Conservation (phyloP, 805 yeast genomes). For the Helenozyma rhizophorensis region DNA sequence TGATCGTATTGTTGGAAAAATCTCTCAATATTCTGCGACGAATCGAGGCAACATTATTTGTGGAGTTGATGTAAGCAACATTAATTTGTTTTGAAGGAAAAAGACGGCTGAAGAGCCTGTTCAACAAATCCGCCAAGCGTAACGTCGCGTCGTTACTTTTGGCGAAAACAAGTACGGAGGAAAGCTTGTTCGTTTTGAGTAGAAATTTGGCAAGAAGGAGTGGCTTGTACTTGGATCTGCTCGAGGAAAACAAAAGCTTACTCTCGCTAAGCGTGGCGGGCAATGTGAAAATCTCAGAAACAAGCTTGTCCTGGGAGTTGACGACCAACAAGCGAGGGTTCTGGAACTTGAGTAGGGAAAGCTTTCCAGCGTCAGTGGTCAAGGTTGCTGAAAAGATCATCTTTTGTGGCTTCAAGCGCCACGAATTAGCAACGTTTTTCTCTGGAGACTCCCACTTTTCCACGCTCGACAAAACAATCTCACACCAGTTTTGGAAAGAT, state of each 20-base stretch:
- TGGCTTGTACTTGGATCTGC: slow-evolving; percentile 59
- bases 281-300: slow-evolving; percentile 55
- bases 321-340: slow-evolving; percentile 74
- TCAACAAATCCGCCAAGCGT: slow-evolving; percentile 64
- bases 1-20: slow-evolving; percentile 52
- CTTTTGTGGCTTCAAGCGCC: slow-evolving; percentile 45
- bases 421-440: slow-evolving; percentile 24
- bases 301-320: slow-evolving; percentile 47
- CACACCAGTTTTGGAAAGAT: slow-evolving; percentile 90
- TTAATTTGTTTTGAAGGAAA: slow-evolving; percentile 3
- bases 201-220: slow-evolving; percentile 60
- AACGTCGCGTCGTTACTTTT: slow-evolving; percentile 83
- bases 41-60: slow-evolving; percentile 43
- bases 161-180: slow-evolving; percentile 56
- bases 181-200: slow-evolving; percentile 21
- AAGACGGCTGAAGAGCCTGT: slow-evolving; percentile 32
- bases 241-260: slow-evolving; percentile 35
- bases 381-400: slow-evolving; percentile 89
- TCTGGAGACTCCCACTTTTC: slow-evolving; percentile 11
- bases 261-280: slow-evolving; percentile 52
- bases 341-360: slow-evolving; percentile 64
- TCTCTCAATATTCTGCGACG: slow-evolving; percentile 55
- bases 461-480: slow-evolving; percentile 43
- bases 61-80: slow-evolving; percentile 53
- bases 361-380: slow-evolving; percentile 86